Base-by-base conservation (phyloP, 1,284 basidiomycete genomes). In the Ceratobasidium sp. region DNA sequence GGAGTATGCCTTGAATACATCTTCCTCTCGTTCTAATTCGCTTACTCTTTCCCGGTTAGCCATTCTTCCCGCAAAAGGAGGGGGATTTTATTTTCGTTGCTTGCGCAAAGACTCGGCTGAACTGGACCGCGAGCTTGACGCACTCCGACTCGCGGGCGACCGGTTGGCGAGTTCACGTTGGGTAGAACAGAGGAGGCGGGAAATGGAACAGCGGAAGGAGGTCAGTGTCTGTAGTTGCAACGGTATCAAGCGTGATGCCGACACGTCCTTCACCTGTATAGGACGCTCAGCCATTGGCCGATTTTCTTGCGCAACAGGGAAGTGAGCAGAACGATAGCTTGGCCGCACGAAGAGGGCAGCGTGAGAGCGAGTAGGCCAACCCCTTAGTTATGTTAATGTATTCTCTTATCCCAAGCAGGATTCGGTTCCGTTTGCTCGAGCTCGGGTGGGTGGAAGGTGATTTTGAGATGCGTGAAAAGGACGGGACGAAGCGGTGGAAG, bases 391-490 rank as follows among this genome's bases (percentile, higher is more conserved):
- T 27, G 1, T 22, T 46, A 14, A 19, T 14, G 13, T 22, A 24
- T n/a, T n/a, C n/a, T 29, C 24, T 39, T 9, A 34, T 29, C 0
- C 6, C 5, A n/a, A 1, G 8, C 22, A 71, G 68, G 13, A 71
- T 71, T 37, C 22, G 46, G n/a, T 59, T 54, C 3, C 68, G 68
- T 8, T n/a, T 71, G 48, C 19, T 71, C 16, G 37, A 46, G 19
- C 39, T 71, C 8, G 68, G 68, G 2, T 71, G 68, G 68, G 43
- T 14, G 14, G 27, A 48, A n/a, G 41, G 5, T 7, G 68, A 71
- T 22, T 39, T 59, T 43, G 8, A n/a, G 22, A 31, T 29, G 27
- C 54, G 29, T 9, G 68, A 71, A 19, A 24, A 37, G 9, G n/a
- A 24, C 24, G 29, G 37, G 3, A 31, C 1, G 22, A 71, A 71